Evolutionary conservation across 1,284 basidiomycete species (phyloP).

Genomic region (Fomitopsis palustris): DNA sequence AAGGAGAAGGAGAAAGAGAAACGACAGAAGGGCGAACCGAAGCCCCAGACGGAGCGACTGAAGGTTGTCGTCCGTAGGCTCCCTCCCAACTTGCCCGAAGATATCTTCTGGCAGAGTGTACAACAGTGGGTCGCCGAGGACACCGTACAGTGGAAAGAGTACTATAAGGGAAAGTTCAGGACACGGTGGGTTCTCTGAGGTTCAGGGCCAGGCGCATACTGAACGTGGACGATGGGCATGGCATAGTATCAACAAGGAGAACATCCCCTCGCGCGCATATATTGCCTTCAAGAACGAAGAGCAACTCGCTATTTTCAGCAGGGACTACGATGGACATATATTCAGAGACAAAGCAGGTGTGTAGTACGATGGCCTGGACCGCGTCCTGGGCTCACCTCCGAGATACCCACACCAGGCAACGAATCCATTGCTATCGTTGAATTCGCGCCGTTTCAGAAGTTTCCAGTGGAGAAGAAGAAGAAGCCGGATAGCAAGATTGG

Average conservation of each 20-base stretch:
- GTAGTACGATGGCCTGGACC: not conserved
- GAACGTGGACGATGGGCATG: not conserved
- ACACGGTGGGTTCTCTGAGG: conserved; percentile 53
- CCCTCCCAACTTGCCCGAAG: conserved; percentile 90
- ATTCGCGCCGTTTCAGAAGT: conserved; percentile 90
- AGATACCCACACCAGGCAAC: conserved; percentile 52
- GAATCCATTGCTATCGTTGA: conserved; percentile 90
- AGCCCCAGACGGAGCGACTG: conserved; percentile 50
- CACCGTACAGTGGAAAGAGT: conserved; percentile 65
- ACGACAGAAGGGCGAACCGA: conserved; percentile 16
- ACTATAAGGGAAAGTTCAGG: conserved; percentile 65
- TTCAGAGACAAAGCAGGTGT: conserved; percentile 90
- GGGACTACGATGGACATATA: conserved; percentile 87
- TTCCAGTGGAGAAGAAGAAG: conserved; percentile 70
- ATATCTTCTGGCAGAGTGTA: conserved; percentile 91
- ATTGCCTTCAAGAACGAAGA: conserved; percentile 83
- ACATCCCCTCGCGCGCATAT: conserved; percentile 85
- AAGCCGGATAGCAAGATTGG: conserved; percentile 69
- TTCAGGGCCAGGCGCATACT: not conserved
- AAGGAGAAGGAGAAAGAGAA: conserved; percentile 20
- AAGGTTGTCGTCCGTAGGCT: conserved; percentile 89
- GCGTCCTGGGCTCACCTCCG: conserved; percentile 18
- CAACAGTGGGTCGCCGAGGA: conserved; percentile 80
- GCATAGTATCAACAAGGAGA: conserved; percentile 72
- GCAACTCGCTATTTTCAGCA: conserved; percentile 72